Conservation (phyloP, 2,329 filamentous ascomycete species). For the Penicillium nordicum region DNA sequence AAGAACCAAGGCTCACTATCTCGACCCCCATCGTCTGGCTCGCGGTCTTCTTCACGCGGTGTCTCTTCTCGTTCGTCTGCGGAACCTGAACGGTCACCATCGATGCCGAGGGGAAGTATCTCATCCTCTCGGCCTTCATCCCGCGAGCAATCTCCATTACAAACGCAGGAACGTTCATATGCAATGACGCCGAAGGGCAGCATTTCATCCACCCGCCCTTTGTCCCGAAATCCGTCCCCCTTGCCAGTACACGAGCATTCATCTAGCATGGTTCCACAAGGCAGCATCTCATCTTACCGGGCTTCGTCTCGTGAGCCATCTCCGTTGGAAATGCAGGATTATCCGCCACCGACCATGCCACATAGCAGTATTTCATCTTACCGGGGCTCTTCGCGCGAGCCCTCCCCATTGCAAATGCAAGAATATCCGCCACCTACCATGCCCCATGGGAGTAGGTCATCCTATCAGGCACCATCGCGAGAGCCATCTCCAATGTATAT, state of each 20-base stretch:
- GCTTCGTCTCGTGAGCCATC: conserved; percentile 12
- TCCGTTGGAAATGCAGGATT: conserved; percentile 8
- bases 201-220: conserved; percentile 15
- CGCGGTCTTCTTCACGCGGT: conserved; percentile 29
- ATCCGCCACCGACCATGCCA: conserved; percentile 2
- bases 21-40: conserved; percentile 32
- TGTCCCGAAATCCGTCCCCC: conserved; percentile 9
- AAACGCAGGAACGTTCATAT: conserved; percentile 9
- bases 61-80: conserved; percentile 26
- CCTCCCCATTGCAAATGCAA: conserved; percentile 36
- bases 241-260: conserved; percentile 1
- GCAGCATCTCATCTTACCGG: conserved; percentile 4
- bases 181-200: conserved; percentile 13
- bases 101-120: conserved; percentile 16
- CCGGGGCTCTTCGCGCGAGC: conserved; percentile 19
- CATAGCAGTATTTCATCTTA: conserved; percentile 6
- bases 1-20: conserved; percentile 39
- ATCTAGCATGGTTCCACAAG: conserved; percentile 3
- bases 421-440: conserved; percentile 14
- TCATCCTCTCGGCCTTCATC: conserved; percentile 26
- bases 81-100: conserved; percentile 20
- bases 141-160: conserved; percentile 24
- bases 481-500: conserved; percentile 33
- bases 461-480: conserved; percentile 13
- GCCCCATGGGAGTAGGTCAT: conserved; percentile 1